Conservation (phyloP, 371 early-diverging fungal species). For the Apophysomyces trapeziformis region DNA sequence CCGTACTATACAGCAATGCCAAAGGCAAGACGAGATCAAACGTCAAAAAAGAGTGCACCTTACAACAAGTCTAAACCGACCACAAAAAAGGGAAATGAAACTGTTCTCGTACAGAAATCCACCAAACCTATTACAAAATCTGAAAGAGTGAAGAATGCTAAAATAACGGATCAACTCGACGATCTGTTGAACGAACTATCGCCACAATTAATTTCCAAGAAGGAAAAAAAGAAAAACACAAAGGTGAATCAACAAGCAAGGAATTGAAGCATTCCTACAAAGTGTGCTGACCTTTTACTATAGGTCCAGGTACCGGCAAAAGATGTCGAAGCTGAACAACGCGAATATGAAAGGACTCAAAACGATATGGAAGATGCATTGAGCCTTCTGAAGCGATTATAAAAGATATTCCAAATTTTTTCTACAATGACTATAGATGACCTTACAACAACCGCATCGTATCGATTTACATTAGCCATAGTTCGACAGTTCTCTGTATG, state of each 20-base stretch:
- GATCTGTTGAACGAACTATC: slow-evolving; percentile 38
- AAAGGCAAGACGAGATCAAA: slow-evolving; percentile 2
- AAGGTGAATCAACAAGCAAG: slow-evolving; percentile 12
- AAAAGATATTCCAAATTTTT: not conserved
- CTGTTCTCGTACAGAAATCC: not conserved
- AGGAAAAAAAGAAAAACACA: slow-evolving; percentile 33
- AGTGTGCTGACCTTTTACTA: not conserved
- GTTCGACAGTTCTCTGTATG: too few relatives aligned
- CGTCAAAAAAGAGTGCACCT: not conserved
- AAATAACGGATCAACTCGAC: slow-evolving; percentile 42
- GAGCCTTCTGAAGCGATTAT: slow-evolving; percentile 41
- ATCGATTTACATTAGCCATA: too few relatives aligned
- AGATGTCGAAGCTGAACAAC: slow-evolving; percentile 40
- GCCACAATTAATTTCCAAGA: slow-evolving; percentile 27
- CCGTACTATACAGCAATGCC: not conserved
- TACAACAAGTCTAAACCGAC: not conserved
- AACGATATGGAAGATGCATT: slow-evolving; percentile 51
- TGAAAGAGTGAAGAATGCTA: slow-evolving; percentile 23
- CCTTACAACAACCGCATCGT: not conserved
- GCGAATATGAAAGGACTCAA: slow-evolving; percentile 47
- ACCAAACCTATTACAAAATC: slow-evolving; percentile 11
- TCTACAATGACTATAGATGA: not conserved
- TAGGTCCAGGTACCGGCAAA: not conserved
- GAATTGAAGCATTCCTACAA: slow-evolving; percentile 17
- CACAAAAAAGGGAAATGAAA: not conserved